These are phyloP conservation scores for Umbelopsis isabellina DNA, from an alignment of 192 early-diverging fungal species.

Conservation along the genomic window DNA sequence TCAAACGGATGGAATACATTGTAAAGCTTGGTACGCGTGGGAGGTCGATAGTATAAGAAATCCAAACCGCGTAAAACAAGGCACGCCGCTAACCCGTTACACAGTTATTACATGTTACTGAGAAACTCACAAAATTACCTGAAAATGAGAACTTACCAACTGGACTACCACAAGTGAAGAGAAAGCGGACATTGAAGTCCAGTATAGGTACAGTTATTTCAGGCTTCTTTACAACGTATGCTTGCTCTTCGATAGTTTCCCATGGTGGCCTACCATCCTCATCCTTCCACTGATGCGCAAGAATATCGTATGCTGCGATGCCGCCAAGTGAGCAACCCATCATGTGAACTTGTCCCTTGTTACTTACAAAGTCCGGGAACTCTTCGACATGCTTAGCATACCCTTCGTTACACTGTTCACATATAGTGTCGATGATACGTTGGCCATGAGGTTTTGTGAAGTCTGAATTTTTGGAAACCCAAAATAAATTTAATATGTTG, in stretches of 20 bases:
- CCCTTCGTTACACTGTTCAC: constrained; percentile 54
- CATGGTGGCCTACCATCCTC: constrained; percentile 32
- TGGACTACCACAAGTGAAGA: constrained; percentile 53
- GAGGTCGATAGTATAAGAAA: constrained; percentile 53
- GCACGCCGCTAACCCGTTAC: constrained; percentile 44
- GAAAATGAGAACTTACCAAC: constrained; percentile 39
- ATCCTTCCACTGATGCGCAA: constrained; percentile 45
- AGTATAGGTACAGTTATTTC: constrained; percentile 42
- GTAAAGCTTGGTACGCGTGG: constrained; percentile 53
- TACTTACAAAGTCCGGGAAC: constrained; percentile 54
- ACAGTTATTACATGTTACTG: constrained; percentile 24
- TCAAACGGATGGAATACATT: constrained; percentile 77
- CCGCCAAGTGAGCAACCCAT: constrained; percentile 71
- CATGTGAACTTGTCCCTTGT: constrained; percentile 55
- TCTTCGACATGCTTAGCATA: constrained; percentile 48
- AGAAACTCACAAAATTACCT: constrained; percentile 33
- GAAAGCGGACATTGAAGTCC: constrained; percentile 40
- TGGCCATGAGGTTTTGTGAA: constrained; percentile 55
- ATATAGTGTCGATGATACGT: constrained; percentile 56
- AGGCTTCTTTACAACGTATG: constrained; percentile 15
- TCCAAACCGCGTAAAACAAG: constrained; percentile 60
- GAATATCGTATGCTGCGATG: constrained; percentile 65
- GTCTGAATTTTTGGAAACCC: constrained; percentile 18
- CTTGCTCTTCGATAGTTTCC: constrained; percentile 23
- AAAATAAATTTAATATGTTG: neutral